A percentile compares a stretch with the other conserved stretches of the same genome.
Evolutionary conservation across 2,329 filamentous ascomycete species (phyloP).

Genomic region (Thielaviopsis ethacetica): DNA sequence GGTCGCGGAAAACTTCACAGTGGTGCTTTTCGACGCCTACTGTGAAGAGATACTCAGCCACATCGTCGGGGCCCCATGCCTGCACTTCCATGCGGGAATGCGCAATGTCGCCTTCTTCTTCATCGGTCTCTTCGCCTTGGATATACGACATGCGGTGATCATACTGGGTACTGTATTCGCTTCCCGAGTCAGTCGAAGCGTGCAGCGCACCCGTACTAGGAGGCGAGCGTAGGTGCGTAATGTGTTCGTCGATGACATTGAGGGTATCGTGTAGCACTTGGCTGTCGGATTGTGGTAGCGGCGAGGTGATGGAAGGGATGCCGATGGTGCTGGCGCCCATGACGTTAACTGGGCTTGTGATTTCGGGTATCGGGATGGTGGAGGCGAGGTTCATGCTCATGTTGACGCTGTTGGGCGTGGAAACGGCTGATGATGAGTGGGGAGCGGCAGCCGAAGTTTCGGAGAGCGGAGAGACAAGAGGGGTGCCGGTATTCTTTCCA

Average conservation of each 20-base stretch:
- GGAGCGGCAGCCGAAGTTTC: background rate
- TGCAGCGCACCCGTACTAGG: conserved; percentile 29
- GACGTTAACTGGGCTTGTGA: conserved; percentile 17
- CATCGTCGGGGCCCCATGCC: conserved; percentile 62
- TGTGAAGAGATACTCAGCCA: conserved; percentile 78
- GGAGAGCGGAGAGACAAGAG: background rate
- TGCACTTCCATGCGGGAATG: conserved; percentile 59
- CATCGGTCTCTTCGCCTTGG: conserved; percentile 85
- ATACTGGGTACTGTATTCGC: conserved; percentile 72
- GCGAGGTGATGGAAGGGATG: conserved; percentile 17
- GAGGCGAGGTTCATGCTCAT: background rate
- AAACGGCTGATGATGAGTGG: background rate
- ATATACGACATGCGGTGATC: conserved; percentile 76
- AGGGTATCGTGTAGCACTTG: conserved; percentile 87
- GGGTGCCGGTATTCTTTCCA: conserved; percentile 13
- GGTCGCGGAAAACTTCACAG: conserved; percentile 85
- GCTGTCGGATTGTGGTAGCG: conserved; percentile 29
- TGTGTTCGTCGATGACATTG: conserved; percentile 93
- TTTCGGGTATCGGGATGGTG: conserved; percentile 16
- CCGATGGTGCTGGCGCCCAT: conserved; percentile 15
- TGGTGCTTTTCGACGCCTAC: conserved; percentile 74
- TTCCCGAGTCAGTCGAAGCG: conserved; percentile 59
- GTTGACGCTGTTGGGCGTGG: background rate
- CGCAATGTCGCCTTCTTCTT: conserved; percentile 70
- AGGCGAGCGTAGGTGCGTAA: conserved; percentile 60